Evolutionary conservation across 2,329 filamentous ascomycete species (phyloP).

Genomic region (Pseudopyrenochaeta lycopersici): DNA sequence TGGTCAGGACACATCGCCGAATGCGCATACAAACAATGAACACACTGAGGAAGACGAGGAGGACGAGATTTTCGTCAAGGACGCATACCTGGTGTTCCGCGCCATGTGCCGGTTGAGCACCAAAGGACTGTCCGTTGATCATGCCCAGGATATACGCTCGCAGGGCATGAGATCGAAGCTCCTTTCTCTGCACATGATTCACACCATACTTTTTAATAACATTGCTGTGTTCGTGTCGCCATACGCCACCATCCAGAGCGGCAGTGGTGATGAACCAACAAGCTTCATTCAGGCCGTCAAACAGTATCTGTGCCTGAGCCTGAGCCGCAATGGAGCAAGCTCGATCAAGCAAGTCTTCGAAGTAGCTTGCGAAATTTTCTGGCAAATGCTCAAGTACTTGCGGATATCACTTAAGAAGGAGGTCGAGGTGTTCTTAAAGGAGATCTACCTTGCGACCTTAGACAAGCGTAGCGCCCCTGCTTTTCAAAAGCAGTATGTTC

Average conservation of each 20-base stretch:
- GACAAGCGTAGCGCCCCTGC: slow-evolving; percentile 86
- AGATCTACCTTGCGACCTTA: slow-evolving; percentile 92
- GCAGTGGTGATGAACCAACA: slow-evolving; percentile 85
- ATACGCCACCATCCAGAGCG: slow-evolving; percentile 89
- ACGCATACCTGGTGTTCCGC: slow-evolving; percentile 95
- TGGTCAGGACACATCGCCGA: slow-evolving; percentile 52
- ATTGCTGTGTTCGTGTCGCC: slow-evolving; percentile 90
- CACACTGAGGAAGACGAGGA: slow-evolving; percentile 74
- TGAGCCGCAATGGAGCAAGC: slow-evolving; percentile 94
- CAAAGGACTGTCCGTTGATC: slow-evolving; percentile 86
- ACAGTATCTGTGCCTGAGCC: slow-evolving; percentile 93
- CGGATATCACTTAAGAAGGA: slow-evolving; percentile 97
- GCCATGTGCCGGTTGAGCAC: slow-evolving; percentile 98
- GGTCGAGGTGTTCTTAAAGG: slow-evolving; percentile 96
- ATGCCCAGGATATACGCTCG: slow-evolving; percentile 89
- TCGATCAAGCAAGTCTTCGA: slow-evolving; percentile 93
- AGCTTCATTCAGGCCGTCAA: slow-evolving; percentile 94
- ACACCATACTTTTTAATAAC: slow-evolving; percentile 94
- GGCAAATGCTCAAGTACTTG: slow-evolving; percentile 95
- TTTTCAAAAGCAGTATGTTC: slow-evolving; percentile 92
- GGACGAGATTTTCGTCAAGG: slow-evolving; percentile 96
- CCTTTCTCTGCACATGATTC: slow-evolving; percentile 92
- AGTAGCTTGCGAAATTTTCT: slow-evolving; percentile 96
- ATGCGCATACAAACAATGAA: slow-evolving; percentile 53
- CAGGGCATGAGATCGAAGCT: slow-evolving; percentile 98